Conservation (phyloP, 768 basidiomycete species). For the Tylopilus felleus region DNA sequence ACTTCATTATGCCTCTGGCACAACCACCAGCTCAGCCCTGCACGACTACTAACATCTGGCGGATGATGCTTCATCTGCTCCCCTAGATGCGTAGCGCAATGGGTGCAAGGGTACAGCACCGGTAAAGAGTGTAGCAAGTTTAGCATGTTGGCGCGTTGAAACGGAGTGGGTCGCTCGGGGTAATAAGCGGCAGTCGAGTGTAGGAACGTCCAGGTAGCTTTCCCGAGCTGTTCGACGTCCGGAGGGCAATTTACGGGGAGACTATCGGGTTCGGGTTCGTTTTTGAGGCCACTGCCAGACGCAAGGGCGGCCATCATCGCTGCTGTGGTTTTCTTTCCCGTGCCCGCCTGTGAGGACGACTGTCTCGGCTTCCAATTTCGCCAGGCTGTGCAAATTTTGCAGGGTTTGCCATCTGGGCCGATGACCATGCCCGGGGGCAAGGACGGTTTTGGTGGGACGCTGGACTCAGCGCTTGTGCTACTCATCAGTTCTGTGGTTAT, state of each 20-base stretch:
- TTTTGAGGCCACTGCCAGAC: slow-evolving; percentile 27
- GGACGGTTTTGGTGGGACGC: slow-evolving; percentile 15
- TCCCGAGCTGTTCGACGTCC: slow-evolving; percentile 85
- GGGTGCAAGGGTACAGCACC: slow-evolving; percentile 80
- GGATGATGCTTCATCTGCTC: slow-evolving; percentile 61
- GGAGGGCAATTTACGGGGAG: slow-evolving; percentile 77
- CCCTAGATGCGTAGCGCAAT: slow-evolving; percentile 82
- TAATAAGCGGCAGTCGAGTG: slow-evolving; percentile 96
- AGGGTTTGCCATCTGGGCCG: slow-evolving; percentile 92
- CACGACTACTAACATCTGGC: slow-evolving; percentile 74
- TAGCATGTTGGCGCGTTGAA: slow-evolving; percentile 82
- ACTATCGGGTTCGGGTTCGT: slow-evolving; percentile 30
- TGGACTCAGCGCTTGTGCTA: slow-evolving; percentile 4
- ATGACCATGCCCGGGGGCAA: slow-evolving; percentile 82
- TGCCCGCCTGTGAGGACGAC: slow-evolving; percentile 27
- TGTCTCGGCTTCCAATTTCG: slow-evolving; percentile 57
- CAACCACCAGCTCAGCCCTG: slow-evolving; percentile 75
- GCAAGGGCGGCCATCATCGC: slow-evolving; percentile 35
- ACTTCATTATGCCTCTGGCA: slow-evolving; percentile 94
- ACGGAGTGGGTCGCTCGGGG: slow-evolving; percentile 72
- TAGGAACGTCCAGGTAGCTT: slow-evolving; percentile 95
- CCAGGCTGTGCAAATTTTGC: slow-evolving; percentile 87
- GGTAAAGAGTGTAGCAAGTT: slow-evolving; percentile 75
- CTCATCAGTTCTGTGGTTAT: slow-evolving; percentile 9
- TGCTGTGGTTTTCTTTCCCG: slow-evolving; percentile 32